phyloP scores from a whole-genome alignment of 179 eudicot genomes.

The Drosera spatulata region DNA sequence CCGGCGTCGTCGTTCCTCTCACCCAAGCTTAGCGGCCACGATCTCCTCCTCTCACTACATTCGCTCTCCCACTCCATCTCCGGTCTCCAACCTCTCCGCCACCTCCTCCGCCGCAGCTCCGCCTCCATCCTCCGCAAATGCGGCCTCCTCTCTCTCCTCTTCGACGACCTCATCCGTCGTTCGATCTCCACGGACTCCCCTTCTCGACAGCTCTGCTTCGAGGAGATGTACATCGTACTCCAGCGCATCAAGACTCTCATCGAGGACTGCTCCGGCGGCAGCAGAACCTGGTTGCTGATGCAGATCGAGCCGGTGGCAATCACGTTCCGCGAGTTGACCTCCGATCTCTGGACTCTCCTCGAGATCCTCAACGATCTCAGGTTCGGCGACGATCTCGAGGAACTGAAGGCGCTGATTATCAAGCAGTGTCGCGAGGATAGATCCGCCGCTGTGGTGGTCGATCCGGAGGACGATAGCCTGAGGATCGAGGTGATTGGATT shows the following conservation, averaged over 20 bases:
- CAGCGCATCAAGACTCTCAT: slow-evolving; percentile 47
- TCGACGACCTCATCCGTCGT: slow-evolving; percentile 20
- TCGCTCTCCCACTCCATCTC: slow-evolving; percentile 45
- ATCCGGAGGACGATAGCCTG: slow-evolving; percentile 27
- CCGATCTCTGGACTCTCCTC: slow-evolving; percentile 55
- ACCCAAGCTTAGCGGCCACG: slow-evolving; percentile 28
- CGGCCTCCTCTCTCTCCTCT: slow-evolving; percentile 14
- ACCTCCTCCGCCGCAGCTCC: slow-evolving; percentile 29
- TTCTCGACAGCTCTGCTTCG: slow-evolving; percentile 57
- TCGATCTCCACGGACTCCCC: slow-evolving; percentile 16
- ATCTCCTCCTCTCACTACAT: slow-evolving; percentile 40
- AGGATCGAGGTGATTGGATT: slow-evolving; percentile 30
- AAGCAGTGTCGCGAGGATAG: slow-evolving; percentile 40
- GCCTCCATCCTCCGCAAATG: slow-evolving; percentile 44
- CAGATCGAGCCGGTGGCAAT: slow-evolving; percentile 31
- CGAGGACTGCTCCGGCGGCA: slow-evolving; percentile 55
- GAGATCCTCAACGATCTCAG: slow-evolving; percentile 58
- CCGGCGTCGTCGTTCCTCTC: slow-evolving; percentile 46
- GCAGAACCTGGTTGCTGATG: slow-evolving; percentile 69
- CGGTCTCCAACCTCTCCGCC: slow-evolving; percentile 21
- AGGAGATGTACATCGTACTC: slow-evolving; percentile 64
- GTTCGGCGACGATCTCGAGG: slow-evolving; percentile 55
- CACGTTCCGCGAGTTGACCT: slow-evolving; percentile 51
- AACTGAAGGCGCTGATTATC: slow-evolving; percentile 37
- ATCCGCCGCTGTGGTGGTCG: slow-evolving; percentile 12